These are phyloP conservation scores for Fusarium udum DNA, from an alignment of 2,329 filamentous ascomycete genomes.

Conservation along the genomic window DNA sequence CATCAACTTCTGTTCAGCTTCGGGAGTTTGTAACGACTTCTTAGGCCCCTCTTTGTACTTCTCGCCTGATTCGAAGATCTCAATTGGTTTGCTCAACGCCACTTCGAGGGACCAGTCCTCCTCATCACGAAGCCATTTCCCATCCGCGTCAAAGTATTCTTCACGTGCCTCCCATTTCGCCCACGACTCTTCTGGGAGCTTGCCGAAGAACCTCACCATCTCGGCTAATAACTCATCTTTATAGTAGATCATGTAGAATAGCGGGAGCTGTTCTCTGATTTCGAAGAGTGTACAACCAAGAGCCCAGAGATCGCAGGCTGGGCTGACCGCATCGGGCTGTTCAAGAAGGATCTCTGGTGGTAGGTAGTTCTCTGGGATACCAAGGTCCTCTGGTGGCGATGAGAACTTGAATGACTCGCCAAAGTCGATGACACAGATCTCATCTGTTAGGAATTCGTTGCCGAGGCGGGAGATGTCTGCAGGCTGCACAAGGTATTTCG, in stretches of 20 bases:
- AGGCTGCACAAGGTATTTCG: conserved; percentile 39
- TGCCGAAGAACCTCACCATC: conserved; percentile 45
- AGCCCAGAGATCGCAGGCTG: conserved; percentile 46
- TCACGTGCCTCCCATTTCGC: conserved; percentile 40
- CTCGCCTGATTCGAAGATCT: background rate
- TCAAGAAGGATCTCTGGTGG: conserved; percentile 44
- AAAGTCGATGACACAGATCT: conserved; percentile 41
- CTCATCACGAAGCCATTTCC: background rate
- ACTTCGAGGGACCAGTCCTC: conserved; percentile 13
- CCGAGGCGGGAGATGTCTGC: conserved; percentile 1
- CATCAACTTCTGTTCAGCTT: conserved; percentile 36
- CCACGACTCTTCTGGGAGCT: conserved; percentile 47
- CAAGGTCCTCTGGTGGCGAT: conserved; percentile 30
- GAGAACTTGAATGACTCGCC: conserved; percentile 34
- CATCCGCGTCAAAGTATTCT: conserved; percentile 34
- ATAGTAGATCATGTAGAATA: conserved; percentile 45
- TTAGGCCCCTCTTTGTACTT: background rate
- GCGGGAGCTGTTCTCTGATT: conserved; percentile 42
- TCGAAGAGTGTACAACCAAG: conserved; percentile 48
- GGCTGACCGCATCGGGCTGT: conserved; percentile 14
- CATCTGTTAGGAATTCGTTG: conserved; percentile 5
- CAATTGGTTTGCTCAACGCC: background rate
- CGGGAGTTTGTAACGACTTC: background rate
- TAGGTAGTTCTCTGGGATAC: conserved; percentile 44
- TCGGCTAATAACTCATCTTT: conserved; percentile 43